These are phyloP conservation scores for Spinacia oleracea DNA, from an alignment of 179 eudicot genomes.

Conservation along the genomic window DNA sequence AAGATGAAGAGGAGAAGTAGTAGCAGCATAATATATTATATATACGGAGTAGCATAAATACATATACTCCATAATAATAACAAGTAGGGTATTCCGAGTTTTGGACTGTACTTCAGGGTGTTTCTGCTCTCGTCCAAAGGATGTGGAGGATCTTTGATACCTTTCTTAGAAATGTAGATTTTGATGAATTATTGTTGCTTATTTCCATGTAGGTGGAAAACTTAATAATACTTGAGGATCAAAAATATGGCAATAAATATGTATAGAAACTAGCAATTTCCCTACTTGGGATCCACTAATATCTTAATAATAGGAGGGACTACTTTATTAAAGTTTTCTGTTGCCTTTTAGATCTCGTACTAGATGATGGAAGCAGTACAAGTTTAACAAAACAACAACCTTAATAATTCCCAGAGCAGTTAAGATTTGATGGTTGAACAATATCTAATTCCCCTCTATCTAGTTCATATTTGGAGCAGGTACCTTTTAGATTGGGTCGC, in stretches of 20 bases:
- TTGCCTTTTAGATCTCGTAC: background rate
- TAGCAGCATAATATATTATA: no score
- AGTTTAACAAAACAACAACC: background rate
- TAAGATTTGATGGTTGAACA: background rate
- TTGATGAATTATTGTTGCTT: constrained; percentile 14
- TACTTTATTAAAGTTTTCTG: background rate
- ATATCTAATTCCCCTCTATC: background rate
- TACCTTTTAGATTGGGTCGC: no score
- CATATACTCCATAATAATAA: background rate
- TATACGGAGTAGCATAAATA: background rate
- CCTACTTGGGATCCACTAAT: constrained; percentile 12
- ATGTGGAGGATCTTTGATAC: constrained; percentile 22
- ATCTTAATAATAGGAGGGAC: background rate
- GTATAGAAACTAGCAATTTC: constrained; percentile 26
- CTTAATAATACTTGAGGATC: no score
- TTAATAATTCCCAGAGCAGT: background rate
- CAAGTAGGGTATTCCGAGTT: constrained; percentile 12
- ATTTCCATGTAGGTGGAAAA: background rate
- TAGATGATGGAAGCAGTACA: background rate
- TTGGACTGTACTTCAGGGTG: background rate
- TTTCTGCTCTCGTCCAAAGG: constrained; percentile 33
- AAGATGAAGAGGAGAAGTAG: background rate
- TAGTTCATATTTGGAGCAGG: no score
- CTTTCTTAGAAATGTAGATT: constrained; percentile 10
- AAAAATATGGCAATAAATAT: constrained; percentile 13